Percentiles rank a stretch among this genome's conserved stretches.
Conservation (phyloP, 2,329 filamentous ascomycete genomes). For the Pseudomassariella vexata region DNA sequence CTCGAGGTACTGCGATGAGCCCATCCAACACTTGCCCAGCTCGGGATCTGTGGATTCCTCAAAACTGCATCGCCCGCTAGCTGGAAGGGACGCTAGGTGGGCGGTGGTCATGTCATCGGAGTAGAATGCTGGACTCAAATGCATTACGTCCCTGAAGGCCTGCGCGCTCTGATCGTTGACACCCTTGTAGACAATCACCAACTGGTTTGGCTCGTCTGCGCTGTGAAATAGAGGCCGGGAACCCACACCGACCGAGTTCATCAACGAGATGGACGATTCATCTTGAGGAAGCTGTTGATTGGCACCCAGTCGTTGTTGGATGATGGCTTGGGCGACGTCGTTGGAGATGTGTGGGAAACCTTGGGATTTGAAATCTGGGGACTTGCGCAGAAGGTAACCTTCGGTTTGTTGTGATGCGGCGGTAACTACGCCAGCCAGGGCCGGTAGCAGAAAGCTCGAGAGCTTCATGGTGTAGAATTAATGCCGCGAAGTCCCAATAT, state of each 20-base stretch:
- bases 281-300: constrained; percentile 37
- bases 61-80: constrained; percentile 30
- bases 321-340: constrained; percentile 50
- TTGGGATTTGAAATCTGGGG: background rate
- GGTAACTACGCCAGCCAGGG: constrained; percentile 27
- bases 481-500: constrained; percentile 3
- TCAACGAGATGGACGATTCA: no score
- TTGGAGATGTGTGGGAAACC: constrained; percentile 39
- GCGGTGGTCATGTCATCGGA: no score
- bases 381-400: constrained; percentile 44
- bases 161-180: constrained; percentile 38
- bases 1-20: constrained; percentile 24
- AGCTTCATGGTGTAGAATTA: constrained; percentile 30
- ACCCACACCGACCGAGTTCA: no score
- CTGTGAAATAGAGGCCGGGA: constrained; percentile 46
- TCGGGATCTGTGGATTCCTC: constrained; percentile 16
- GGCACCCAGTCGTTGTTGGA: constrained; percentile 50
- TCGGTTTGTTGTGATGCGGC: constrained; percentile 33
- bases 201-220: constrained; percentile 39
- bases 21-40: constrained; percentile 20
- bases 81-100: constrained; percentile 43
- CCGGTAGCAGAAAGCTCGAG: constrained; percentile 30
- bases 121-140: constrained; percentile 41
- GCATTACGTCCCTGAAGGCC: constrained; percentile 32
- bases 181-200: constrained; percentile 56